These are phyloP conservation scores for Parafenestella ontariensis DNA, from an alignment of 2,329 filamentous ascomycete species.

Conservation along the genomic window DNA sequence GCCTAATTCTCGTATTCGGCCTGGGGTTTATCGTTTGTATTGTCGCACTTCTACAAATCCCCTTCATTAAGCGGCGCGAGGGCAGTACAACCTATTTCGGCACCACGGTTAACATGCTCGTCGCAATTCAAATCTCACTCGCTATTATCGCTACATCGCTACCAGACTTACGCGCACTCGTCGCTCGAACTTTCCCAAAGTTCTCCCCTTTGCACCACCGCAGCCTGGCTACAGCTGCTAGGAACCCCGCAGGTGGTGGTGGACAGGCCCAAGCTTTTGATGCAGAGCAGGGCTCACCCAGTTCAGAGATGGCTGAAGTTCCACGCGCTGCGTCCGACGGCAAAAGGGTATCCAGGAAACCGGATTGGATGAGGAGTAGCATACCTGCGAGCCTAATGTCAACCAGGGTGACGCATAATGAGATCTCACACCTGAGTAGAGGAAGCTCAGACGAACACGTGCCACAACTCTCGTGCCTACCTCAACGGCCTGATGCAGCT, in stretches of 20 bases:
- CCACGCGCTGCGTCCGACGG: constrained; percentile 7
- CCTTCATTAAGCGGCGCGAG: constrained; percentile 32
- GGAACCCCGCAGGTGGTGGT: neutral
- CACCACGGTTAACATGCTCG: constrained; percentile 32
- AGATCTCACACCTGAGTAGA: constrained; percentile 4
- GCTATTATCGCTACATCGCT: constrained; percentile 36
- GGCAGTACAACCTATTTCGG: constrained; percentile 31
- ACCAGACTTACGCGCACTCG: constrained; percentile 32
- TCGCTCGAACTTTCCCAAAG: constrained; percentile 26
- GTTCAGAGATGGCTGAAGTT: neutral
- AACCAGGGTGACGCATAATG: constrained; percentile 20
- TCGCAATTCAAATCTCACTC: constrained; percentile 34
- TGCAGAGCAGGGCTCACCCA: neutral
- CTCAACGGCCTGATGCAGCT: neutral
- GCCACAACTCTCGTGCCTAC: neutral
- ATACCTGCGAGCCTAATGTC: constrained; percentile 29
- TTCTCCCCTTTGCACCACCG: constrained; percentile 34
- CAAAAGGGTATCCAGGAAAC: constrained; percentile 16
- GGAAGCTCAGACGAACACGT: neutral
- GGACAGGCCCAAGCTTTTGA: constrained; percentile 5
- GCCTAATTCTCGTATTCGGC: constrained; percentile 31
- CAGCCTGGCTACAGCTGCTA: constrained; percentile 17
- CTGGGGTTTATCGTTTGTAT: constrained; percentile 36
- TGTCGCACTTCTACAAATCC: constrained; percentile 37
- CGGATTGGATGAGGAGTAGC: constrained; percentile 30